Conservation (phyloP, 139 green algal genomes). For the Coelastrella sp. region DNA sequence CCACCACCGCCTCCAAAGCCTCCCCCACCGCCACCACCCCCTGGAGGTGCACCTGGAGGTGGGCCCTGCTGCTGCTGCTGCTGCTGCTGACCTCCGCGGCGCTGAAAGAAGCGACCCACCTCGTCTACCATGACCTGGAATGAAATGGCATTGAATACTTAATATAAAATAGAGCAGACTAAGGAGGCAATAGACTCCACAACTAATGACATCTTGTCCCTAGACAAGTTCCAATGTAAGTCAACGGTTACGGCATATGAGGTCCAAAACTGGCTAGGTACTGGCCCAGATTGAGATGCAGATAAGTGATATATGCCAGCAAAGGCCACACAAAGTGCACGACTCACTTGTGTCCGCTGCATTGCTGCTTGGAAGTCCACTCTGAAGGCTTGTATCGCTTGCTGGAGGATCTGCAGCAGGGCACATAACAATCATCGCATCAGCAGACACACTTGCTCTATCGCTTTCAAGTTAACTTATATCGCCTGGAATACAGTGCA, state of each 20-base stretch:
- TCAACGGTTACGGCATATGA: too few species aligned
- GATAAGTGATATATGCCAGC: too few species aligned
- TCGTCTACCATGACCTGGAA: slow-evolving; percentile 55
- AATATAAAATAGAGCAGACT: too few species aligned
- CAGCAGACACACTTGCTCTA: too few species aligned
- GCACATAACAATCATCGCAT: neutral
- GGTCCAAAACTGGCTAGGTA: neutral
- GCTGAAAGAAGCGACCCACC: slow-evolving; percentile 65
- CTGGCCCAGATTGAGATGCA: too few species aligned
- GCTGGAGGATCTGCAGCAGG: slow-evolving; percentile 69
- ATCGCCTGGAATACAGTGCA: too few species aligned
- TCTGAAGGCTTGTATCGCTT: slow-evolving; percentile 75
- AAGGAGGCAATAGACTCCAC: neutral
- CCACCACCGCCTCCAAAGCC: slow-evolving; percentile 5
- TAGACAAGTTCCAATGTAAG: too few species aligned
- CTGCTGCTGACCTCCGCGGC: neutral
- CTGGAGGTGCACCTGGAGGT: slow-evolving; percentile 43
- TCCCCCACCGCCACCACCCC: slow-evolving; percentile 11
- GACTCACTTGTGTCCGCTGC: slow-evolving; percentile 47
- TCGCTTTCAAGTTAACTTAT: too few species aligned
- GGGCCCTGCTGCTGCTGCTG: slow-evolving; percentile 11
- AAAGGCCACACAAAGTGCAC: too few species aligned
- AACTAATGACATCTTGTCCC: too few species aligned
- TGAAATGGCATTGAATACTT: too few species aligned
- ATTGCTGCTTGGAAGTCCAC: slow-evolving; percentile 69